Evolutionary conservation across 2,329 filamentous ascomycete genomes (phyloP).

Genomic region (Ceratocystis variospora): DNA sequence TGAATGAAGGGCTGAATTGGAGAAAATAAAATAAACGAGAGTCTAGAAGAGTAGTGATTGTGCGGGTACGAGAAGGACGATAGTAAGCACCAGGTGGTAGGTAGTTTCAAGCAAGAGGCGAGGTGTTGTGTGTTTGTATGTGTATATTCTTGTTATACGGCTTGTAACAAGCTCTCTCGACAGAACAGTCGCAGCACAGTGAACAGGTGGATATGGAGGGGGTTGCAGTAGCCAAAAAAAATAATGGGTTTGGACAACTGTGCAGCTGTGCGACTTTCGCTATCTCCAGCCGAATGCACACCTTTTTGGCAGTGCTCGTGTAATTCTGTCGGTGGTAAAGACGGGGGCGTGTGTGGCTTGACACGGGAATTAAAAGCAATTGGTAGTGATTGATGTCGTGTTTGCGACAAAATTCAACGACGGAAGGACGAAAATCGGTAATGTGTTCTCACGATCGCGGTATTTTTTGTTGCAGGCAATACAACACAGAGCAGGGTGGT

Average conservation of each 20-base stretch:
- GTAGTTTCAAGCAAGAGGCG: background rate
- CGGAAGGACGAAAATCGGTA: constrained; percentile 6
- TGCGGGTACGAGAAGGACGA: background rate
- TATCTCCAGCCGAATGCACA: constrained; percentile 4
- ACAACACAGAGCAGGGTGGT: constrained; percentile 7
- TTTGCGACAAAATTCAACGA: constrained; percentile 7
- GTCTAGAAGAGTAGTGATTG: background rate
- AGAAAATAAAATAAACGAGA: background rate
- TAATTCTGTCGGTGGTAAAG: background rate
- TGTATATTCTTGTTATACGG: background rate
- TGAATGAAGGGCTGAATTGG: background rate
- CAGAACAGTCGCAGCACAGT: background rate
- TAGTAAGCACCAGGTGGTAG: background rate
- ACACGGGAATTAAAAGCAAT: background rate
- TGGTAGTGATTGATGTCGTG: background rate
- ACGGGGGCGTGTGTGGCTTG: background rate
- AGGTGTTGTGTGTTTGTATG: background rate
- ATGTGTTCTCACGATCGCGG: constrained; percentile 13
- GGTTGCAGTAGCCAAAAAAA: background rate
- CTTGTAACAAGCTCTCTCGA: background rate
- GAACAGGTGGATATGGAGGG: background rate
- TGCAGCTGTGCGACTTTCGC: constrained; percentile 2
- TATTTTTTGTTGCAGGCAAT: constrained; percentile 1
- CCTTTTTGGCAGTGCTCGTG: background rate
- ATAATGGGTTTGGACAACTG: background rate